phyloP scores from a whole-genome alignment of 108 stramenopile species.

The Cyclotella sp. region DNA sequence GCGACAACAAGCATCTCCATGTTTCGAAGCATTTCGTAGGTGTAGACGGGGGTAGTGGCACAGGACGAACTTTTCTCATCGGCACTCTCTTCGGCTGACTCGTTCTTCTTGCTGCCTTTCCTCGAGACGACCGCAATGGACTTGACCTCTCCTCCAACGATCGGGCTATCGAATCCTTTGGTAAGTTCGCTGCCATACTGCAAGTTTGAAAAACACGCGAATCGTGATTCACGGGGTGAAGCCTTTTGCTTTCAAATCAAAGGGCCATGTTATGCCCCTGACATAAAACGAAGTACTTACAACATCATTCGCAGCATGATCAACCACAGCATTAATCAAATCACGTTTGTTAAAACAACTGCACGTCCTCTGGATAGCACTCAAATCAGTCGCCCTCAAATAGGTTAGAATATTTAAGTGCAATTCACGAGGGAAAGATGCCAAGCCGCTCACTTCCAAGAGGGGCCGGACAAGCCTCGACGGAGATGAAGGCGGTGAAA shows the following conservation, averaged over 20 bases:
- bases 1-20: conserved; percentile 91
- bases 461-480: background rate
- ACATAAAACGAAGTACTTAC: conserved; percentile 22
- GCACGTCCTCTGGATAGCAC: conserved; percentile 73
- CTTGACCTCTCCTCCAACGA: conserved; percentile 54
- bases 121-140: conserved; percentile 43
- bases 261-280: background rate
- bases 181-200: conserved; percentile 78
- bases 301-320: conserved; percentile 63
- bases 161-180: conserved; percentile 63
- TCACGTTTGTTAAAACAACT: conserved; percentile 63
- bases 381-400: conserved; percentile 85
- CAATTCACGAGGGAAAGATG: conserved; percentile 63
- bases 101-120: conserved; percentile 34
- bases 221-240: background rate
- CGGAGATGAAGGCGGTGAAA: conserved; percentile 1
- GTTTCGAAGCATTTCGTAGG: conserved; percentile 79
- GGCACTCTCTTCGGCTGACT: conserved; percentile 4
- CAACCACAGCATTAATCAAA: conserved; percentile 68
- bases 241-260: background rate
- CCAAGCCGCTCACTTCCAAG: background rate
- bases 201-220: background rate
- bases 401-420: conserved; percentile 81
- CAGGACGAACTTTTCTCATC: background rate
- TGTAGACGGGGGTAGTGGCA: conserved; percentile 47